phyloP scores from a whole-genome alignment of 352 stramenopile species.

The Phytophthora vignae region DNA sequence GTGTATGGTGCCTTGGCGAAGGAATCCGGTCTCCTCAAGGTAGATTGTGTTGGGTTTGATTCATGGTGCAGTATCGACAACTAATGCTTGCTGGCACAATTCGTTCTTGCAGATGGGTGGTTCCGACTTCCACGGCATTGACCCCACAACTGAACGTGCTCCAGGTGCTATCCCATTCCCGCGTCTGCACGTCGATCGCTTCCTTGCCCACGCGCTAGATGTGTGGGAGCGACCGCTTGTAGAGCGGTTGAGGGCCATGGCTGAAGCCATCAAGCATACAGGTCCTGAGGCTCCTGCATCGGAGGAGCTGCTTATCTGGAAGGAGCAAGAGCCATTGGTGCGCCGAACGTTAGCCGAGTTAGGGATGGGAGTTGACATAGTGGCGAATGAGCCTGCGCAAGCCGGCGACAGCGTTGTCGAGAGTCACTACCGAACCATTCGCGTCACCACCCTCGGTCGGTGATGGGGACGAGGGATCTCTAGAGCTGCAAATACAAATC shows the following conservation, averaged over 20 bases:
- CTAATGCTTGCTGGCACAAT: not conserved
- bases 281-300: slow-evolving; percentile 8
- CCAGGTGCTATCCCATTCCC: slow-evolving; percentile 84
- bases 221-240: slow-evolving; percentile 76
- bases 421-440: slow-evolving; percentile 45
- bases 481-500: slow-evolving; percentile 17
- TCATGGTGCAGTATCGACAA: not conserved
- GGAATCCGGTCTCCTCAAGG: slow-evolving; percentile 76
- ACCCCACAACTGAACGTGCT: slow-evolving; percentile 68
- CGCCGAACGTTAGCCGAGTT: slow-evolving; percentile 44
- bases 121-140: slow-evolving; percentile 88
- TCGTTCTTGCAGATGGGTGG: slow-evolving; percentile 63
- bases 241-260: slow-evolving; percentile 47
- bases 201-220: slow-evolving; percentile 72
- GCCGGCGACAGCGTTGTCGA: slow-evolving; percentile 1
- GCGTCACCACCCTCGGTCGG: slow-evolving; percentile 22
- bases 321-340: slow-evolving; percentile 48
- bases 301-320: slow-evolving; percentile 65
- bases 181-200: slow-evolving; percentile 70
- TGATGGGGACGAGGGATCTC: slow-evolving; percentile 5
- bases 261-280: slow-evolving; percentile 29
- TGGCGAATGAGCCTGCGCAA: slow-evolving; percentile 16
- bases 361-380: slow-evolving; percentile 37
- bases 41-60: slow-evolving; percentile 25
- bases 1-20: slow-evolving; percentile 80